Evolutionary conservation across 1,284 basidiomycete genomes (phyloP).

Genomic region (Xerocomus amazonicus): DNA sequence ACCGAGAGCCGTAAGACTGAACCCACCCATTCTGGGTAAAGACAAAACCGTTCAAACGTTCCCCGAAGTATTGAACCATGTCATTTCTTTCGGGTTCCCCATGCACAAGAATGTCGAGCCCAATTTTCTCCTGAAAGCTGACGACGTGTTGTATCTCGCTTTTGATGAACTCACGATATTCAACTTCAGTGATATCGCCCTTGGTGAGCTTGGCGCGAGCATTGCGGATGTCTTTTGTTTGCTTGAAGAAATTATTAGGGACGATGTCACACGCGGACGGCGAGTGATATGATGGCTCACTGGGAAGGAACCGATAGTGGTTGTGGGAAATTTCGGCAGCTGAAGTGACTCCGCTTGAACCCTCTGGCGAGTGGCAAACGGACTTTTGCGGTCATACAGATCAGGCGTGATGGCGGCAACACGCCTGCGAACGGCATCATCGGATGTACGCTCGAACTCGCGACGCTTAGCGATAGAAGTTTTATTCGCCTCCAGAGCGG

Average conservation of each 20-base stretch:
- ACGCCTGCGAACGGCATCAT: constrained; percentile 94
- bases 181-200: constrained; percentile 80
- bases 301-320: constrained; percentile 98
- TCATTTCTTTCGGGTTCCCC: constrained; percentile 99
- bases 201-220: constrained; percentile 96
- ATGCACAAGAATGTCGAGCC: constrained; percentile 97
- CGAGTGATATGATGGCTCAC: constrained; percentile 38
- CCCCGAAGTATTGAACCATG: constrained; percentile 99
- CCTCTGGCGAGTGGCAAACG: constrained; percentile 86
- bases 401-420: constrained; percentile 90
- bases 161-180: constrained; percentile 99
- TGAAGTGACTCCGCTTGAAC: constrained; percentile 88
- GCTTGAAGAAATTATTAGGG: constrained; percentile 41
- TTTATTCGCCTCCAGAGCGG: constrained; percentile 85
- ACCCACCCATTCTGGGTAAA: constrained; percentile 99
- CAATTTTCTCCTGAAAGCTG: constrained; percentile 94
- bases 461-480: constrained; percentile 93
- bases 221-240: constrained; percentile 98
- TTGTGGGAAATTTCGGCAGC: constrained; percentile 97
- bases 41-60: constrained; percentile 93
- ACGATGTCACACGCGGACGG: neutral
- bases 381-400: constrained; percentile 86
- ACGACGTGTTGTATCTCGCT: constrained; percentile 96
- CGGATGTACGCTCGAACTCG: constrained; percentile 92
- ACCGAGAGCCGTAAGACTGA: constrained; percentile 94